Evolutionary conservation across 495 filamentous ascomycete species (phyloP).

Genomic region (Xylaria acuta): DNA sequence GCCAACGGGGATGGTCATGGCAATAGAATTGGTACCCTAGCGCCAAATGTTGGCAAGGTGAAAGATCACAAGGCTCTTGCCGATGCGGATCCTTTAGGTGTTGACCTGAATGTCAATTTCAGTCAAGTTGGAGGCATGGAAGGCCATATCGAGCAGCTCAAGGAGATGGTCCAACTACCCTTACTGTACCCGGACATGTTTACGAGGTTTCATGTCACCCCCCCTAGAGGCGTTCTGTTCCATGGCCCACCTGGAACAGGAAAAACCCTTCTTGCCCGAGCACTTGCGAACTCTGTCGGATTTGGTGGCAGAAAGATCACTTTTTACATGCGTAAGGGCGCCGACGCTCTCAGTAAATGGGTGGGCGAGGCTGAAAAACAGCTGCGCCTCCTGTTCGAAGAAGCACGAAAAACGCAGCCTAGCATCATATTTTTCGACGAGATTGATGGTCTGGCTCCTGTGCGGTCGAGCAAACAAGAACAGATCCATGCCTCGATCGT

Average conservation of each 20-base stretch:
- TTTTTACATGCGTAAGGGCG: conserved; percentile 99
- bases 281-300: conserved; percentile 80
- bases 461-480: conserved; percentile 95
- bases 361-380: conserved; percentile 97
- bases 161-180: conserved; percentile 96
- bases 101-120: conserved; percentile 90
- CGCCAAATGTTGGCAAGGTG: conserved; percentile 86
- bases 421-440: conserved; percentile 99
- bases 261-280: conserved; percentile 93
- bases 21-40: conserved; percentile 67
- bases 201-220: conserved; percentile 85
- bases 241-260: conserved; percentile 97
- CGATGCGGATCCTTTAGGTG: conserved; percentile 92
- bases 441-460: conserved; percentile 94
- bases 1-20: conserved; percentile 67
- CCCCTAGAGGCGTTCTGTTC: conserved; percentile 92
- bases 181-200: conserved; percentile 97
- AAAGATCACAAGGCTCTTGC: conserved; percentile 79
- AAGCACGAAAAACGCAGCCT: conserved; percentile 91
- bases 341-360: conserved; percentile 97
- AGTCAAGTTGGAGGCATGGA: conserved; percentile 89
- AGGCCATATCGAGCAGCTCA: conserved; percentile 91
- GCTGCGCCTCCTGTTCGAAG: conserved; percentile 90
- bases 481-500: conserved; percentile 99
- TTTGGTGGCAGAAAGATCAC: conserved; percentile 87